A percentile compares a stretch with the other conserved stretches of the same genome.
Evolutionary conservation across 2,329 filamentous ascomycete genomes (phyloP).

Genomic region (Stachybotrys elegans): DNA sequence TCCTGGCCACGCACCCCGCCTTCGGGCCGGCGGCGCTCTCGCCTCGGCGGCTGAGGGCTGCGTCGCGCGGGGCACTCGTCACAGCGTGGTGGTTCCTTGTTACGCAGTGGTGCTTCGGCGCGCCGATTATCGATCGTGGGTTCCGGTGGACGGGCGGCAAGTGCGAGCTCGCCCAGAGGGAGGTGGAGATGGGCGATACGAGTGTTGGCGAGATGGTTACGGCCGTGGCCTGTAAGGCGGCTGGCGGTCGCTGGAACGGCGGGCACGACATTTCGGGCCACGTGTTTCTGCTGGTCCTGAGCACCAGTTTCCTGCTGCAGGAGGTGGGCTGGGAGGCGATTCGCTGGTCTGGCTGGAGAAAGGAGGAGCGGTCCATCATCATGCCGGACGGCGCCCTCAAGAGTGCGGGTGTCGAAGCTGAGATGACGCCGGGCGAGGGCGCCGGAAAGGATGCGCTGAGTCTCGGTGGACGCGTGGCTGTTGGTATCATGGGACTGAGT

Average conservation of each 20-base stretch:
- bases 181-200: conserved; percentile 39
- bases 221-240: conserved; percentile 73
- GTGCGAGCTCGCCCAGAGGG: conserved; percentile 59
- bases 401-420: conserved; percentile 46
- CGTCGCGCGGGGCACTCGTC: conserved; percentile 63
- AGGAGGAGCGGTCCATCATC: conserved; percentile 61
- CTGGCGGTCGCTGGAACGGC: conserved; percentile 82
- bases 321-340: conserved; percentile 63
- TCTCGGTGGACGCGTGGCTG: conserved; percentile 50
- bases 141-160: conserved; percentile 85
- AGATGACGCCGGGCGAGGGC: conserved; percentile 16
- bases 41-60: conserved; percentile 46
- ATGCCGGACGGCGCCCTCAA: conserved; percentile 63
- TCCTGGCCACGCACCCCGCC: conserved; percentile 64
- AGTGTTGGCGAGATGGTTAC: conserved; percentile 56
- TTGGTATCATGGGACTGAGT: conserved; percentile 63
- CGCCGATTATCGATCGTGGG: conserved; percentile 81
- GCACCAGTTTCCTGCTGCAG: conserved; percentile 74
- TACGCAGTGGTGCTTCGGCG: conserved; percentile 96
- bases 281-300: conserved; percentile 85
- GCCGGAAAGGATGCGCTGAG: conserved; percentile 28
- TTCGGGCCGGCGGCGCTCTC: conserved; percentile 26
- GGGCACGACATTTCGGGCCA: conserved; percentile 96
- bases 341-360: conserved; percentile 31
- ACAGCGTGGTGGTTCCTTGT: conserved; percentile 79